A percentile compares a stretch with the other conserved stretches of the same genome.
These are phyloP conservation scores for Candida caryicola DNA, from an alignment of 805 yeast species.

Conservation along the genomic window DNA sequence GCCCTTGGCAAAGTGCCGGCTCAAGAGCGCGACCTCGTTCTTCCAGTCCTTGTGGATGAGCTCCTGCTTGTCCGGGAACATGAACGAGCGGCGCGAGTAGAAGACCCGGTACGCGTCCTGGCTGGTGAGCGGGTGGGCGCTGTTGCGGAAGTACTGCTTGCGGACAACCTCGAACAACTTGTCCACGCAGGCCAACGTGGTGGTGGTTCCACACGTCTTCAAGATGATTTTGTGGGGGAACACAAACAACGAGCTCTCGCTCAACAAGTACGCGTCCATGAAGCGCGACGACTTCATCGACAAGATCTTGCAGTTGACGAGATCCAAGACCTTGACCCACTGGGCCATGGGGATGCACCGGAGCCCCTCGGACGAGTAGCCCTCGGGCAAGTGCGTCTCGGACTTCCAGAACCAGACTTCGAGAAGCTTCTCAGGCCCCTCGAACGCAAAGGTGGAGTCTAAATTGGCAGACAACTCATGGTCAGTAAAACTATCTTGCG, in stretches of 20 bases:
- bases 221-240: constrained; percentile 80
- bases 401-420: constrained; percentile 83
- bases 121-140: constrained; percentile 20
- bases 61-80: constrained; percentile 86
- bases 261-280: constrained; percentile 80
- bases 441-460: constrained; percentile 91
- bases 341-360: constrained; percentile 60
- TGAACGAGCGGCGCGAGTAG: constrained; percentile 86
- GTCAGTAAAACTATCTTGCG: constrained; percentile 58
- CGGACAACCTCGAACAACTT: constrained; percentile 50
- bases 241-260: constrained; percentile 89
- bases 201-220: constrained; percentile 96
- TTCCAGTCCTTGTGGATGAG: constrained; percentile 84
- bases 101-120: constrained; percentile 62
- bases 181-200: constrained; percentile 75
- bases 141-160: constrained; percentile 22
- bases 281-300: constrained; percentile 66
- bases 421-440: constrained; percentile 93
- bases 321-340: constrained; percentile 73
- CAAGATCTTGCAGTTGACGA: constrained; percentile 84
- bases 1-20: constrained; percentile 60
- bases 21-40: constrained; percentile 69
- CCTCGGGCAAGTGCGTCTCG: constrained; percentile 35
- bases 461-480: constrained; percentile 73
- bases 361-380: constrained; percentile 45